phyloP scores from a whole-genome alignment of 768 basidiomycete species.

The Suillus alpinus region DNA sequence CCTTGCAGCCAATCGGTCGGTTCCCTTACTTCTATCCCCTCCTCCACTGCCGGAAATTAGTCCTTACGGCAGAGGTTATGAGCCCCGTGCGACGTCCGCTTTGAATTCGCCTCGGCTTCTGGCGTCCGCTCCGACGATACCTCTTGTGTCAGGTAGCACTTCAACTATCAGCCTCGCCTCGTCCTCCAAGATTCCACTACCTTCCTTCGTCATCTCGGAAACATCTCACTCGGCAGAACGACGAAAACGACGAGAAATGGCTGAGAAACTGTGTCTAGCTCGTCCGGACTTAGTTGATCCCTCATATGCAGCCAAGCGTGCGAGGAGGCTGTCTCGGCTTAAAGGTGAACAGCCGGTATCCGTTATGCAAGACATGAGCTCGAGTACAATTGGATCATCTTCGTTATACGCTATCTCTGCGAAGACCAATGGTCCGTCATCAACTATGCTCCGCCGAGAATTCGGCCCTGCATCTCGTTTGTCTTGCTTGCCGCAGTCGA shows the following conservation, averaged over 20 bases:
- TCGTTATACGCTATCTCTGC: too few relatives aligned
- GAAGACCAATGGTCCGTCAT: background rate
- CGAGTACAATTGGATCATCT: background rate
- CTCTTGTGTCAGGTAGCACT: background rate
- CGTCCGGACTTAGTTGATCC: constrained; percentile 41
- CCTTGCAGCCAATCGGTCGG: background rate
- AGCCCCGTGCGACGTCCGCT: background rate
- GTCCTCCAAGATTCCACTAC: background rate
- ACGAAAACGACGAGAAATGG: constrained; percentile 22
- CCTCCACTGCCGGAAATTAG: background rate
- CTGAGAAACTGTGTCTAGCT: constrained; percentile 41
- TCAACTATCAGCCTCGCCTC: background rate
- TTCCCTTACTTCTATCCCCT: background rate
- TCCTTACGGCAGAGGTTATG: too few relatives aligned
- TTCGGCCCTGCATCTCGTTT: background rate
- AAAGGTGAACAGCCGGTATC: background rate
- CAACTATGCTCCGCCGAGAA: background rate
- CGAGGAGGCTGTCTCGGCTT: constrained; percentile 17
- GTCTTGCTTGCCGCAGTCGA: background rate
- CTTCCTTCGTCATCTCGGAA: background rate
- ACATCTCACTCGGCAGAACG: constrained; percentile 16
- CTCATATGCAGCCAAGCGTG: constrained; percentile 28
- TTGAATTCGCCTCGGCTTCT: background rate
- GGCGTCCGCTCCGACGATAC: background rate
- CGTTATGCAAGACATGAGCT: background rate